phyloP scores from a whole-genome alignment of 1,284 basidiomycete species.

The Irpex sp. region DNA sequence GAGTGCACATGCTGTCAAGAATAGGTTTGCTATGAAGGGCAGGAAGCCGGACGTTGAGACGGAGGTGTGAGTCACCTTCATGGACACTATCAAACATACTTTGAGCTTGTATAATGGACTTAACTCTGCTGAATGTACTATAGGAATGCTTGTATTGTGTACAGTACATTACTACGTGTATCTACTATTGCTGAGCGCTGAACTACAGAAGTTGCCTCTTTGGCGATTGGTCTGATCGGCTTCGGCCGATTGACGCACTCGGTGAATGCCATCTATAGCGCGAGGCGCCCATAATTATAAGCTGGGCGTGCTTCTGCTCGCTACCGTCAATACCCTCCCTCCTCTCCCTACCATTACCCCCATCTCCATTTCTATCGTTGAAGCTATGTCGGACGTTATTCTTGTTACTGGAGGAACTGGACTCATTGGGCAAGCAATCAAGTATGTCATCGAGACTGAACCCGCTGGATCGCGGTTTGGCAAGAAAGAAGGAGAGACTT shows the following conservation, averaged over 20 bases:
- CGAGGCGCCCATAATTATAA: background rate
- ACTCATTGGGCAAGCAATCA: conserved; percentile 81
- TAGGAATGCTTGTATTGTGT: background rate
- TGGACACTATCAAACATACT: background rate
- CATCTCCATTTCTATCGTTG: conserved; percentile 3
- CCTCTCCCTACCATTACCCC: background rate
- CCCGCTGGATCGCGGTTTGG: conserved; percentile 75
- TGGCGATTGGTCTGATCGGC: background rate
- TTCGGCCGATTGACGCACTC: background rate
- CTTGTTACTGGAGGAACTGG: conserved; percentile 85
- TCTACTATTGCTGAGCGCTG: background rate
- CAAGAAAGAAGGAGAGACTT: conserved; percentile 69
- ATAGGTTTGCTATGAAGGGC: conserved; percentile 31
- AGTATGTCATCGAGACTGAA: conserved; percentile 76
- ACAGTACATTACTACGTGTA: background rate
- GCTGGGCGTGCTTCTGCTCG: background rate
- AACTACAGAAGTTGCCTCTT: background rate
- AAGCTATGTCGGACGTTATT: conserved; percentile 46
- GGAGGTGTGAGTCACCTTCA: conserved; percentile 23
- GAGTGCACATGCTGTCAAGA: conserved; percentile 27
- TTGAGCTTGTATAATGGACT: background rate
- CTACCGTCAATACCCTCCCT: background rate
- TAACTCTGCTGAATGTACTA: background rate
- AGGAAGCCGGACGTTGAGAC: conserved; percentile 34
- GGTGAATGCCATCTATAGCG: background rate